Conservation (phyloP, 257 asterid genomes). For the Primulina tabacum region DNA sequence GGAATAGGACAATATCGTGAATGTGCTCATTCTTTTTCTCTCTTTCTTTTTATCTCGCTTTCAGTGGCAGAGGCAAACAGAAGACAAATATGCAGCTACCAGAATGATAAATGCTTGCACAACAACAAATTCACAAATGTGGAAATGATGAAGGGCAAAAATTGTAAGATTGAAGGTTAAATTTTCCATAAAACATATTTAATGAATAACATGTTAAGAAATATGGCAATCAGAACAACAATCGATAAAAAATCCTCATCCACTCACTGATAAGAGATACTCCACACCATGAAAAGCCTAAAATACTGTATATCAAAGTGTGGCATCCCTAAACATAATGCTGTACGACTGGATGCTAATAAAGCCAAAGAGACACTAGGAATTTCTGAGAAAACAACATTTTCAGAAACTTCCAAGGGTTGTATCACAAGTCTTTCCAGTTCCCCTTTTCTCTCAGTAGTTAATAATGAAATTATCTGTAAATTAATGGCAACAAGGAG, state of each 20-base stretch:
- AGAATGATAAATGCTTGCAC: slow-evolving; percentile 1
- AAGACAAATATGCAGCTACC: background rate
- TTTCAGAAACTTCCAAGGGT: slow-evolving; percentile 2
- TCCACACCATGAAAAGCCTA: background rate
- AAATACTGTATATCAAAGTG: background rate
- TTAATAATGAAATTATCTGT: background rate
- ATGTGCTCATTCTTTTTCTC: background rate
- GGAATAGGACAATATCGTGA: slow-evolving; percentile 7
- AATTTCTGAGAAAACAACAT: slow-evolving; percentile 2
- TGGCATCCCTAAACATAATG: slow-evolving; percentile 1
- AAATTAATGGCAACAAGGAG: background rate
- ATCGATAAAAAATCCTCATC: background rate
- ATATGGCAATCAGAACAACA: background rate
- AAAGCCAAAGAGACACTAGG: background rate
- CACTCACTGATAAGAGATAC: slow-evolving; percentile 2
- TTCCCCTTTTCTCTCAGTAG: slow-evolving; percentile 6
- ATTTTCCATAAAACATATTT: background rate
- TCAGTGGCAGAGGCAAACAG: slow-evolving; percentile 7
- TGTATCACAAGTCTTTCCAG: background rate
- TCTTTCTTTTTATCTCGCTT: background rate
- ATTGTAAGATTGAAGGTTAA: background rate
- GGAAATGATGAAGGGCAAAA: background rate
- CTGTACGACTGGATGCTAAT: background rate
- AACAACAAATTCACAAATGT: background rate
- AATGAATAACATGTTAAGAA: background rate